Percentiles rank a stretch among this genome's conserved stretches.
Evolutionary conservation across 108 stramenopile species (phyloP).

Genomic region (Conticribra guillardii): DNA sequence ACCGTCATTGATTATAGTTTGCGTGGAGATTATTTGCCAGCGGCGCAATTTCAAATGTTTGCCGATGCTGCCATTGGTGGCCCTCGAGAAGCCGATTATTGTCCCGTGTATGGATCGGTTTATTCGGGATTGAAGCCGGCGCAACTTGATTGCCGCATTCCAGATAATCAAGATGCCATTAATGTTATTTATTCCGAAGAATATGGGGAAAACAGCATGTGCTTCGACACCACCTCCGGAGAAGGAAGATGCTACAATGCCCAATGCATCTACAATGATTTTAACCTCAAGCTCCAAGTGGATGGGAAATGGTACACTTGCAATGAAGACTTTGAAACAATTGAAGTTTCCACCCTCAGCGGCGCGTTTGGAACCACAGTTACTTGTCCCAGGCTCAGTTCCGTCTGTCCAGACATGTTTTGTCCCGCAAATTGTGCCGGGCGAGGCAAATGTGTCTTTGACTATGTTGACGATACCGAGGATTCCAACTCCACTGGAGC

Average conservation of each 20-base stretch:
- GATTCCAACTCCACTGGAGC: slow-evolving; percentile 2
- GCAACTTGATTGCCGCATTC: slow-evolving; percentile 64
- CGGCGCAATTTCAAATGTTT: slow-evolving; percentile 72
- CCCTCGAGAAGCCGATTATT: slow-evolving; percentile 79
- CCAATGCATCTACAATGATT: slow-evolving; percentile 56
- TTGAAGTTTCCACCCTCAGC: slow-evolving; percentile 44
- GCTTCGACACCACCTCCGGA: slow-evolving; percentile 69
- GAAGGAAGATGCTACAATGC: slow-evolving; percentile 79
- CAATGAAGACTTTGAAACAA: slow-evolving; percentile 75
- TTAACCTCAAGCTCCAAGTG: slow-evolving; percentile 49
- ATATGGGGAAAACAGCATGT: slow-evolving; percentile 71
- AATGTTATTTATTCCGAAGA: slow-evolving; percentile 68
- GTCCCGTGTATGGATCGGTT: slow-evolving; percentile 80
- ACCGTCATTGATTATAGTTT: slow-evolving; percentile 76
- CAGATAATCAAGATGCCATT: slow-evolving; percentile 59
- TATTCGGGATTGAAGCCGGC: slow-evolving; percentile 63
- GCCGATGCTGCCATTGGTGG: slow-evolving; percentile 63
- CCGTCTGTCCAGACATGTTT: slow-evolving; percentile 83
- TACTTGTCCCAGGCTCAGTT: slow-evolving; percentile 58
- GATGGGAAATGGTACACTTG: slow-evolving; percentile 68
- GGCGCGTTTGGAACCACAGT: slow-evolving; percentile 49
- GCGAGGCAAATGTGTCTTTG: slow-evolving; percentile 75
- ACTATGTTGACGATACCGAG: slow-evolving; percentile 48
- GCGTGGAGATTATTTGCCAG: slow-evolving; percentile 56
- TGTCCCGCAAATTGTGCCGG: slow-evolving; percentile 86